Percentiles rank a stretch among this genome's conserved stretches.
Evolutionary conservation across 2,329 filamentous ascomycete species (phyloP).

Genomic region (Scytalidium lignicola): DNA sequence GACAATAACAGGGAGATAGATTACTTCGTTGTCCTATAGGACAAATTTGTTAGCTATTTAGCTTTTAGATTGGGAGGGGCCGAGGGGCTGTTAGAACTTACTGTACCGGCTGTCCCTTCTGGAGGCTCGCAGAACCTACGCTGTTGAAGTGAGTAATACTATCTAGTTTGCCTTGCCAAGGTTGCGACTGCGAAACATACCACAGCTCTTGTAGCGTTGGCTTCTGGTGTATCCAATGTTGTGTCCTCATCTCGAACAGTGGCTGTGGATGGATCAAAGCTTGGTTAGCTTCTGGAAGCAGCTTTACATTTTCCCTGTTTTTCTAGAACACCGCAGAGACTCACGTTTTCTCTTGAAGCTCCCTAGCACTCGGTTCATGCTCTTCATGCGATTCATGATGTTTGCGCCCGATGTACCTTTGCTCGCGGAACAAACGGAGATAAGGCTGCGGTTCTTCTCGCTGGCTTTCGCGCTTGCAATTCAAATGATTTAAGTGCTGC

Average conservation of each 20-base stretch:
- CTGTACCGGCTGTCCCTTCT: neutral
- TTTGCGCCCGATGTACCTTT: neutral
- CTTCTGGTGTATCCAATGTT: constrained; percentile 57
- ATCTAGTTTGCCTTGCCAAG: neutral
- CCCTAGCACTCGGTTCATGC: constrained; percentile 27
- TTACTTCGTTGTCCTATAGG: constrained; percentile 74
- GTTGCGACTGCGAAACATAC: constrained; percentile 39
- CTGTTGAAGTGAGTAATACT: neutral
- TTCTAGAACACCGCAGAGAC: neutral
- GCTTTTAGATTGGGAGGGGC: neutral
- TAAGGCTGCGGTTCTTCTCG: neutral
- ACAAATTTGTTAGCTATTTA: constrained; percentile 1
- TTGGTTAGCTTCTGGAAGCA: neutral
- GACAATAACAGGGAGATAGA: constrained; percentile 89
- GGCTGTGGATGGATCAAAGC: neutral
- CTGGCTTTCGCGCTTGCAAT: neutral
- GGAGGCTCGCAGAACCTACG: constrained; percentile 5
- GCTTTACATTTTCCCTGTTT: neutral
- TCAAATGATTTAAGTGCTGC: neutral
- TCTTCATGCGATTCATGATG: constrained; percentile 30
- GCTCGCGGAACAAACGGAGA: neutral
- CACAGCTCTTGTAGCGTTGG: constrained; percentile 59
- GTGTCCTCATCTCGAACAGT: constrained; percentile 4
- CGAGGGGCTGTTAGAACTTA: neutral
- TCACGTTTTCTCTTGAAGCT: constrained; percentile 25